These are phyloP conservation scores for Tricholoma sp. DNA, from an alignment of 768 basidiomycete genomes.

Conservation along the genomic window DNA sequence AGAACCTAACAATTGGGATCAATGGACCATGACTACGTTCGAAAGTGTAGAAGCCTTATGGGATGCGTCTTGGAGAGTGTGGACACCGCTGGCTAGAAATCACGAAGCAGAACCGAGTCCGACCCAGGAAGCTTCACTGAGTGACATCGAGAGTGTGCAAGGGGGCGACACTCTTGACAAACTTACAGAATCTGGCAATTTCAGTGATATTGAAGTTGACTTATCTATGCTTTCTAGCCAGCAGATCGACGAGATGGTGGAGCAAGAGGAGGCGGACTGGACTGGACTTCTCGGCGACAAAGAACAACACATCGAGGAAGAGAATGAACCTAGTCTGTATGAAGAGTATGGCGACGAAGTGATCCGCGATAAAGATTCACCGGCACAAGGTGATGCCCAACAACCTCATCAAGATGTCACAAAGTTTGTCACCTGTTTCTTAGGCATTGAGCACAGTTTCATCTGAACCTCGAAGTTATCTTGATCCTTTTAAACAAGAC, in stretches of 20 bases:
- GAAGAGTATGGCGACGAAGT: constrained; percentile 23
- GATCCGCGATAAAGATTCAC: background rate
- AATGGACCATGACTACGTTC: constrained; percentile 81
- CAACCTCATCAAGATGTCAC: background rate
- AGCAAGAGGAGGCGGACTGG: constrained; percentile 27
- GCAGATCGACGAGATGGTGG: constrained; percentile 35
- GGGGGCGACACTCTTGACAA: constrained; percentile 6
- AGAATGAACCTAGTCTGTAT: constrained; percentile 11
- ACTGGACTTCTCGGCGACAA: constrained; percentile 27
- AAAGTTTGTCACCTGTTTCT: background rate
- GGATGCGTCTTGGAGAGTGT: constrained; percentile 56
- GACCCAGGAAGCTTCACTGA: background rate
- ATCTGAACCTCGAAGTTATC: background rate
- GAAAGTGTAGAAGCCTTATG: constrained; percentile 87
- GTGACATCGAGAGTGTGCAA: background rate
- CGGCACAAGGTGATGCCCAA: background rate
- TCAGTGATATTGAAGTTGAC: constrained; percentile 42
- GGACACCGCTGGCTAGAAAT: constrained; percentile 39
- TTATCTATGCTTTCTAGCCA: constrained; percentile 45
- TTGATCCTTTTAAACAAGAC: background rate
- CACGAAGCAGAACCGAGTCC: background rate
- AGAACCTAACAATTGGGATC: constrained; percentile 49
- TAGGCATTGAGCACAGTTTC: background rate
- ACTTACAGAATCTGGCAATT: constrained; percentile 6
- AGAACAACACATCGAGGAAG: constrained; percentile 19